Conservation (phyloP, 306 rosid species). For the Lathyrus aphaca region DNA sequence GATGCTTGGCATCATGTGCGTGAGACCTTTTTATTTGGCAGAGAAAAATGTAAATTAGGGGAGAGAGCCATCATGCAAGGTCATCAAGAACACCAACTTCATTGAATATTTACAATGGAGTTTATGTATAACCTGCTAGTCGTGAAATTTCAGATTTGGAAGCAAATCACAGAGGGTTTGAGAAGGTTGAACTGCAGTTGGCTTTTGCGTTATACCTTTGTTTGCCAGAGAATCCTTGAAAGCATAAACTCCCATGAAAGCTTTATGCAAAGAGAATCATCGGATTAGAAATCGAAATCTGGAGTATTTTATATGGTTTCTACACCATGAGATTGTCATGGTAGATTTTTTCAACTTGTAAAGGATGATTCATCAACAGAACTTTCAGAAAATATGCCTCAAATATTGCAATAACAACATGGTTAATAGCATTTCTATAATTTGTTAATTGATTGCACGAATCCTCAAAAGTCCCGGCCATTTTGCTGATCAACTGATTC, state of each 20-base stretch:
- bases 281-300: conserved; percentile 17
- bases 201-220: conserved; percentile 15
- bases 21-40: conserved; percentile 1
- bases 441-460: conserved; percentile 27
- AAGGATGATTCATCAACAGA: conserved; percentile 8
- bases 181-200: background rate
- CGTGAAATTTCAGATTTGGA: background rate
- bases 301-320: conserved; percentile 1
- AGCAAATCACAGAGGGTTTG: background rate
- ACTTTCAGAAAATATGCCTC: conserved; percentile 2
- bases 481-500: conserved; percentile 24
- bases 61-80: background rate
- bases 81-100: background rate
- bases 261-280: conserved; percentile 28
- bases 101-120: background rate
- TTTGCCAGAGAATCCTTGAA: conserved; percentile 30
- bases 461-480: conserved; percentile 27
- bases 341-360: conserved; percentile 22
- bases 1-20: conserved; percentile 22
- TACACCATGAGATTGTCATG: background rate
- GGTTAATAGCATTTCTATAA: conserved; percentile 10
- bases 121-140: background rate
- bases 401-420: conserved; percentile 3
- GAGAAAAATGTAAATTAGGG: background rate
- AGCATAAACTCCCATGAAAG: conserved; percentile 25